Conservation (phyloP, 2,329 filamentous ascomycete species). For the Alternaria arborescens region DNA sequence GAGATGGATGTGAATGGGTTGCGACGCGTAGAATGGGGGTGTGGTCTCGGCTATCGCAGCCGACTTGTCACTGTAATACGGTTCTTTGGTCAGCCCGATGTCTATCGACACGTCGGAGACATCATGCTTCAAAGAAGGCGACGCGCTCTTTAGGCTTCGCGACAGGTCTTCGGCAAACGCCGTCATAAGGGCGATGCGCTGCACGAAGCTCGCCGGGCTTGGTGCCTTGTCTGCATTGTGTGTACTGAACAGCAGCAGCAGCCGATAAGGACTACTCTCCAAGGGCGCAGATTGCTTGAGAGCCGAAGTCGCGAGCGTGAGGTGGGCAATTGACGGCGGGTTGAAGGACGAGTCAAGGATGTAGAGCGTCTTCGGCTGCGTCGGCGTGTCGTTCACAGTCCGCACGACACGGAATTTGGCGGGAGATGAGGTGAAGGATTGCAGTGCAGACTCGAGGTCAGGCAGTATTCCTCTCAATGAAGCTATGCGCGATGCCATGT, state of each 20-base stretch:
- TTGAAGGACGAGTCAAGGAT: slow-evolving; percentile 74
- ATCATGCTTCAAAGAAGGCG: slow-evolving; percentile 9
- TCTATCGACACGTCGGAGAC: slow-evolving; percentile 58
- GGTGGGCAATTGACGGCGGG: slow-evolving; percentile 68
- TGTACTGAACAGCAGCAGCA: slow-evolving; percentile 68
- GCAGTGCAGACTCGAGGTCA: slow-evolving; percentile 44
- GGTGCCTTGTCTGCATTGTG: slow-evolving; percentile 73
- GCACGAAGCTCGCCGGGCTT: slow-evolving; percentile 72
- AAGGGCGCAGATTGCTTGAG: slow-evolving; percentile 50
- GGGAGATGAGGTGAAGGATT: slow-evolving; percentile 43
- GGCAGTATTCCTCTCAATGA: slow-evolving; percentile 40
- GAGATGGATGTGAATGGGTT: slow-evolving; percentile 69
- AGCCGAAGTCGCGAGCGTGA: slow-evolving; percentile 63
- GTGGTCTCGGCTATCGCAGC: slow-evolving; percentile 60
- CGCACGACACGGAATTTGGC: slow-evolving; percentile 48
- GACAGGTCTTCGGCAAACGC: slow-evolving; percentile 68
- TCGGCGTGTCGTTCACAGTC: slow-evolving; percentile 44
- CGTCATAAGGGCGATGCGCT: slow-evolving; percentile 76
- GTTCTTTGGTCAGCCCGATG: slow-evolving; percentile 73
- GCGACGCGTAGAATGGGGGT: slow-evolving; percentile 47
- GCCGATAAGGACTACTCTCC: slow-evolving; percentile 53
- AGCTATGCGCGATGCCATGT: slow-evolving; percentile 43
- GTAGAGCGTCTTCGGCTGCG: slow-evolving; percentile 60
- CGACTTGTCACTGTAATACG: slow-evolving; percentile 79
- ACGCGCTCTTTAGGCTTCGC: slow-evolving; percentile 19